These are phyloP conservation scores for Xenoacremonium recifei DNA, from an alignment of 2,329 filamentous ascomycete genomes.

Conservation along the genomic window DNA sequence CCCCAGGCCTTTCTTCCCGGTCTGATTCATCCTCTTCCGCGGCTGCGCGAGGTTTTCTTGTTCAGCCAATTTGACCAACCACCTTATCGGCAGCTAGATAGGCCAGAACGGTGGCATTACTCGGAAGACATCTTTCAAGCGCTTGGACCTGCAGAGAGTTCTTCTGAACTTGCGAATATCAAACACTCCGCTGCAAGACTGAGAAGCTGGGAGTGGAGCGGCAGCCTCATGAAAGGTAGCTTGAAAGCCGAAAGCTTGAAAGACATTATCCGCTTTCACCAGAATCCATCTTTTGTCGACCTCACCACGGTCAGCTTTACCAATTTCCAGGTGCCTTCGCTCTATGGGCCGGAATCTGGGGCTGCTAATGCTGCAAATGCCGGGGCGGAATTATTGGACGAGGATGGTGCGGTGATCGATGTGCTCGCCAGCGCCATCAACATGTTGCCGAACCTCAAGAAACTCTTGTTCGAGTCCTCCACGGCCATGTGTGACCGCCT, in stretches of 20 bases:
- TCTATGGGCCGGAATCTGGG: conserved; percentile 36
- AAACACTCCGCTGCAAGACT: conserved; percentile 37
- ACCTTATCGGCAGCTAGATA: conserved; percentile 60
- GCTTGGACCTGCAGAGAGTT: conserved; percentile 51
- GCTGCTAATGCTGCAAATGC: conserved; percentile 29
- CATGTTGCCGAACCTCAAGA: conserved; percentile 60
- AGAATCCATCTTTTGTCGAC: conserved; percentile 52
- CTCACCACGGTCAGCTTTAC: conserved; percentile 59
- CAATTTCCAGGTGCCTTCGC: conserved; percentile 60
- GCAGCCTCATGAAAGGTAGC: conserved; percentile 48
- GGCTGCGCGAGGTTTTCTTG: conserved; percentile 68
- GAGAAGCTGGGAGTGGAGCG: conserved; percentile 62
- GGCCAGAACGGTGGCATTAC: conserved; percentile 67
- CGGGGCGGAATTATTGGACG: conserved; percentile 31
- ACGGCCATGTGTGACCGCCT: conserved; percentile 67
- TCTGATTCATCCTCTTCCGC: conserved; percentile 63
- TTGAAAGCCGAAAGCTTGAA: conserved; percentile 44
- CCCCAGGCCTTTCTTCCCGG: conserved; percentile 40
- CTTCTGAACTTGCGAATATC: conserved; percentile 29
- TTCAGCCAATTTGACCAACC: conserved; percentile 68
- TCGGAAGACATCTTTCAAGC: conserved; percentile 62
- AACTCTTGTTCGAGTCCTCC: conserved; percentile 73
- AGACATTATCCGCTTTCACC: conserved; percentile 53
- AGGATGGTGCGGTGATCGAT: conserved; percentile 43
- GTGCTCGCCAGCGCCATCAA: conserved; percentile 32